Conservation (phyloP, 768 basidiomycete genomes). For the Lactarius deliciosus region DNA sequence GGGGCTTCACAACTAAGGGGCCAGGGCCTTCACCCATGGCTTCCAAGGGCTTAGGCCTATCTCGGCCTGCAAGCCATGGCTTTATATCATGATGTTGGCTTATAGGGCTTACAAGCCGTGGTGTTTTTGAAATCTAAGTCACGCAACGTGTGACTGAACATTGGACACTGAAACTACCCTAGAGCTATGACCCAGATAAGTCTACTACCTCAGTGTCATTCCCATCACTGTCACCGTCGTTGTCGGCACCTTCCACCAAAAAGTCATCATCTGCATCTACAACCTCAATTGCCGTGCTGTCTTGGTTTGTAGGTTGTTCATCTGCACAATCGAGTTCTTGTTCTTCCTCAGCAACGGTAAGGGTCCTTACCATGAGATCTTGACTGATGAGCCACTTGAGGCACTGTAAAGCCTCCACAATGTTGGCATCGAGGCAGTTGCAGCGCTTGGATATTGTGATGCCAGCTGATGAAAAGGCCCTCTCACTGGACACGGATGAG, state of each 20-base stretch:
- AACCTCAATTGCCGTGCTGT: background rate
- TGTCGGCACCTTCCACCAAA: background rate
- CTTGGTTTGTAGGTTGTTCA: background rate
- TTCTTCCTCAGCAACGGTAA: background rate
- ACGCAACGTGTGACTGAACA: background rate
- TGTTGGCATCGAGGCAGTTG: background rate
- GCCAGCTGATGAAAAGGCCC: background rate
- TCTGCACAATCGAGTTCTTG: background rate
- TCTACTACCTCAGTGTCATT: background rate
- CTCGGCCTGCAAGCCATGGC: background rate
- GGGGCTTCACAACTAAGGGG: background rate
- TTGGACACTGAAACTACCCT: no score
- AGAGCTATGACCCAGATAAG: background rate
- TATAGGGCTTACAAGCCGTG: background rate
- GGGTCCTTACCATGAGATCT: background rate
- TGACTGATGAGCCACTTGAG: background rate
- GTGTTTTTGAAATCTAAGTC: background rate
- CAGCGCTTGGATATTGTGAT: background rate
- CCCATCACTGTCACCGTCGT: no score
- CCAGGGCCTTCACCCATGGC: background rate
- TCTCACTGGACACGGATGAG: background rate
- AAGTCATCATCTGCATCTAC: background rate
- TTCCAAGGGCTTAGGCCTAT: background rate
- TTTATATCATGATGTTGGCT: background rate
- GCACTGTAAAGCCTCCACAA: background rate